Base-by-base conservation (phyloP, 495 filamentous ascomycete genomes). In the Letharia columbiana region DNA sequence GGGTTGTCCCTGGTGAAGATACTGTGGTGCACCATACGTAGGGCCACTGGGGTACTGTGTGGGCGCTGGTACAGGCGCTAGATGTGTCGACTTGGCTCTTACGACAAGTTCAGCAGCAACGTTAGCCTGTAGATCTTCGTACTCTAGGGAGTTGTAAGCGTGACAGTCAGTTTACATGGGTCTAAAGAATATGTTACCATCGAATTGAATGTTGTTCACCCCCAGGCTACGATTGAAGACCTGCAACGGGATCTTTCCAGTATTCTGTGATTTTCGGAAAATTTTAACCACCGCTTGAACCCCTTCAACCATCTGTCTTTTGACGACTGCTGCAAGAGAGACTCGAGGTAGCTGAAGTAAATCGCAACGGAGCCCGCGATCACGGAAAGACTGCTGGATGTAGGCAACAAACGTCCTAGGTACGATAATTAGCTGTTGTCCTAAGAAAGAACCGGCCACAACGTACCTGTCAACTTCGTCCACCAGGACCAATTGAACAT, bases 251-350 rank as follows among this genome's bases (percentile, higher is more conserved):
- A 97, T 87, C 68, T 86, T 89, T 59, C 87, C 85, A 3, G 80
- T 83, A 41, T 80, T 77, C 69, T 96, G 89, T 39, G 89, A 83
- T 54, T 78, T 75, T 10, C 81, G 78, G 47, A 87, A 86, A 20
- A 98, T 83, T 64, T 89, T 87, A 20, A 88, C 85, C 31, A 97
- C 88, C 33, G 89, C 94, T 56, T 87, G 85, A 18, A 98, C 94
- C 31, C 94, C 92, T 75, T 97, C 93, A 39, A 91, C 73, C 50
- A 94, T 89, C 73, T 96, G 92, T 63, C 91, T 84, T 67, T 90
- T 86, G 60, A 98, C 83, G 15, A 96, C 86, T 2, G 87, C 85
- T 50, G 84, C 83, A 47, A 92, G 84, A 41, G 87, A 82, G 42
- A 96, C 85, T 33, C 90, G 85, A n/a, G 91, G 88, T 17, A 96